phyloP scores from a whole-genome alignment of 2,329 filamentous ascomycete species.

The Colletotrichum nymphaeae region DNA sequence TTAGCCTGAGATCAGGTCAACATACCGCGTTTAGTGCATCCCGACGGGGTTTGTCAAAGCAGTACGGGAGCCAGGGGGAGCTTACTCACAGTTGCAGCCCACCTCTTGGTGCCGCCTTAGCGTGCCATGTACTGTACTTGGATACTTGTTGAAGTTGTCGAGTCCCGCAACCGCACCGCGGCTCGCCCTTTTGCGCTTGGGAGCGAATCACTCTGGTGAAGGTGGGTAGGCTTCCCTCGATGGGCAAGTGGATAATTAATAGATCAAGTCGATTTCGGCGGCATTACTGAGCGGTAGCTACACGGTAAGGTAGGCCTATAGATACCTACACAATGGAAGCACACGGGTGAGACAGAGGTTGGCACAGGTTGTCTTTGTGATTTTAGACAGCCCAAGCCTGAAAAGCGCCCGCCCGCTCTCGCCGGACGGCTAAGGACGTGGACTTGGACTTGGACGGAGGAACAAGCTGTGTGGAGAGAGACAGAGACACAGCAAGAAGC shows the following conservation, averaged over 20 bases:
- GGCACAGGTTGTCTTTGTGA: constrained; percentile 2
- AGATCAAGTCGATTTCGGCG: constrained; percentile 2
- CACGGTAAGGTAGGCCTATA: no score
- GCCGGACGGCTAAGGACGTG: not conserved
- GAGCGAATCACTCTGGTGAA: constrained; percentile 24
- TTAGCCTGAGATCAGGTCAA: constrained; percentile 17
- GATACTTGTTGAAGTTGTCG: constrained; percentile 14
- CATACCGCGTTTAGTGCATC: constrained; percentile 4
- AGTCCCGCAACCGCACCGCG: constrained; percentile 24
- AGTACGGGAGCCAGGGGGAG: constrained; percentile 24
- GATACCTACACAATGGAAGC: no score
- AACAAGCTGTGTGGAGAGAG: not conserved
- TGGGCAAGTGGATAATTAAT: constrained; percentile 27
- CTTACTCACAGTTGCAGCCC: constrained; percentile 29
- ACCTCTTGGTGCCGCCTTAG: constrained; percentile 6
- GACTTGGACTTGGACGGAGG: not conserved
- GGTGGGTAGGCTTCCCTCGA: constrained; percentile 31
- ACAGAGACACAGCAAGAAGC: not conserved
- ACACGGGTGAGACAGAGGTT: not conserved
- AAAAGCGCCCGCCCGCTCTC: not conserved
- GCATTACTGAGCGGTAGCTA: not conserved
- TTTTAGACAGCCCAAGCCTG: not conserved
- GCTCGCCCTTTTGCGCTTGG: constrained; percentile 28
- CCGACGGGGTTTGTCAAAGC: constrained; percentile 21
- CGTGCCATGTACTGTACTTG: constrained; percentile 24